Base-by-base conservation (phyloP, 2,329 filamentous ascomycete species). In the Purpureocillium lavendulum region DNA sequence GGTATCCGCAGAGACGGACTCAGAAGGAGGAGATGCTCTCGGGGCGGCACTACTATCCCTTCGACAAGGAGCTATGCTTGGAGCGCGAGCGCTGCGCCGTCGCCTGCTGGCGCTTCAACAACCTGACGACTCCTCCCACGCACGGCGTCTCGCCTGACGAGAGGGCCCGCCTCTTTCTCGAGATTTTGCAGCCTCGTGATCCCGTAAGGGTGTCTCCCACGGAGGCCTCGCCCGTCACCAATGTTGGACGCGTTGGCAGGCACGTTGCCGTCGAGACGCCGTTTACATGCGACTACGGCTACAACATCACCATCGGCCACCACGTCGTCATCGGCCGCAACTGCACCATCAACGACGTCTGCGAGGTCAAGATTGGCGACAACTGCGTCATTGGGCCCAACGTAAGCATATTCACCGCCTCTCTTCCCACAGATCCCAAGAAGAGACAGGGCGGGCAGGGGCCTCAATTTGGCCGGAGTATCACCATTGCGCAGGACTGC, bases 271-370 rank as follows among this genome's bases (percentile, higher is more conserved):
- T 98, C 18, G 87, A 95, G 53, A 80, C 85, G 3, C 90, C 90
- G 0, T 97, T 98, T 59, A 81, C 74, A 35, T 96, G 90, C 58
- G 88, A 96, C 54, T 96, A 96, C 54, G 92, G 92, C 1, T 97
- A 95, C 65, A 97, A 98, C 59, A 84, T 97, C 51, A 75, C 76
- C 35, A 84, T 98, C 49, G 89, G 86, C 11, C 82, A 89, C 50
- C 82, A 92, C 47, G 87, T 94, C 3, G 76, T 82, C 40, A 84
- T 98, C 49, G 86, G 84, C 14, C 76, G 85, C 40, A 84, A 87
- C 53, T 96, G 89, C 60, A 82, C 80, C 18, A 82, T 97, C 54
- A 78, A 89, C 40, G 92, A 98, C 57, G 82, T 88, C n/a, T 84
- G 82, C 56, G 73, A 81, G 46, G 84, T 97, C 44, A 79, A 70